Evolutionary conservation across 2,329 filamentous ascomycete genomes (phyloP).

Genomic region (Anisogramma anomala): DNA sequence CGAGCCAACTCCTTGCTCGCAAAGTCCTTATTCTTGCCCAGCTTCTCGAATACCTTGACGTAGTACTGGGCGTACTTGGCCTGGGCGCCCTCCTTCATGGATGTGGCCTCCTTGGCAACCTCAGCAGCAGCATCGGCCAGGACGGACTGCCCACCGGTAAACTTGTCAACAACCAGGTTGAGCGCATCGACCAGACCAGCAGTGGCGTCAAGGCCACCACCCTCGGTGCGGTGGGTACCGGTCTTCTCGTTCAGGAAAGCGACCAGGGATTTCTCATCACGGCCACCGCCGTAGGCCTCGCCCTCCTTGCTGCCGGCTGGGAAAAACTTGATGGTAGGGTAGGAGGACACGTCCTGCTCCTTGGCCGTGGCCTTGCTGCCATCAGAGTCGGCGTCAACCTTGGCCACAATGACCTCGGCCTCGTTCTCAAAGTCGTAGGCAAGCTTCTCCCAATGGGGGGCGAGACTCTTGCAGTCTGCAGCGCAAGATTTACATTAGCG

Average conservation of each 20-base stretch:
- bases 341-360: conserved; percentile 68
- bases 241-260: conserved; percentile 79
- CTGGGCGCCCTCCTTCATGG: conserved; percentile 49
- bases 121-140: conserved; percentile 57
- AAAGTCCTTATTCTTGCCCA: conserved; percentile 64
- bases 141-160: conserved; percentile 46
- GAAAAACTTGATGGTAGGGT: conserved; percentile 98
- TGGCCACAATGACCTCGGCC: conserved; percentile 71
- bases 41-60: conserved; percentile 78
- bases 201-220: conserved; percentile 64
- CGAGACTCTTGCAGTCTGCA: conserved; percentile 90
- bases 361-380: conserved; percentile 69
- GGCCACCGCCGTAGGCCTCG: conserved; percentile 62
- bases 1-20: conserved; percentile 76
- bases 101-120: conserved; percentile 57
- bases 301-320: conserved; percentile 66
- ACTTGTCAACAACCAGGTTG: conserved; percentile 64
- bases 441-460: conserved; percentile 79
- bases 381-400: conserved; percentile 86
- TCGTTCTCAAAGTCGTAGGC: conserved; percentile 73
- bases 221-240: conserved; percentile 71
- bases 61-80: conserved; percentile 90
- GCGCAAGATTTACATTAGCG: conserved; percentile 6
- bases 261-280: conserved; percentile 65
- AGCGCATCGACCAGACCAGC: conserved; percentile 76